Conservation (phyloP, 129 eudicot species). For the Logfia minima region DNA sequence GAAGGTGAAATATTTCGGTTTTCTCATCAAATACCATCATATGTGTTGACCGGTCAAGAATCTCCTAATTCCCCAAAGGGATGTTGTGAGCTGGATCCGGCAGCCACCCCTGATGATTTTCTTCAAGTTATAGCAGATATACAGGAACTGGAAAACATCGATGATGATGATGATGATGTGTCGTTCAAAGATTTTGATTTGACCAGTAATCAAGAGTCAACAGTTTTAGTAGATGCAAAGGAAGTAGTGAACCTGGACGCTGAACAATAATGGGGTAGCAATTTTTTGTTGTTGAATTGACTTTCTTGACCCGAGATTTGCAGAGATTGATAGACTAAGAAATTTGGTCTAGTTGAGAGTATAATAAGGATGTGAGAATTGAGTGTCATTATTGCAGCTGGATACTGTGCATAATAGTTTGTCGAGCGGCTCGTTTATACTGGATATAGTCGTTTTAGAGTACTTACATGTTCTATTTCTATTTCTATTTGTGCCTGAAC, state of each 20-base stretch:
- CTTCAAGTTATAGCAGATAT: slow-evolving; percentile 49
- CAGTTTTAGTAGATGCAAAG: slow-evolving; percentile 32
- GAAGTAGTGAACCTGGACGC: slow-evolving; percentile 22
- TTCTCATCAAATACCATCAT: slow-evolving; percentile 76
- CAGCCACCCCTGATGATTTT: slow-evolving; percentile 64
- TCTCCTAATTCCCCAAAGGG: slow-evolving; percentile 53
- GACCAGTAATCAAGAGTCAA: slow-evolving; percentile 2
- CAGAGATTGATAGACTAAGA: background rate
- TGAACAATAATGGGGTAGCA: background rate
- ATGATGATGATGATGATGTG: slow-evolving; percentile 24
- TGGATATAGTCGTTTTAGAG: slow-evolving; percentile 28
- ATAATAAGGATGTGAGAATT: slow-evolving; percentile 10
- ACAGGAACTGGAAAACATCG: slow-evolving; percentile 40
- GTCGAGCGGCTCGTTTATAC: slow-evolving; percentile 32
- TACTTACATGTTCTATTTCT: slow-evolving; percentile 19
- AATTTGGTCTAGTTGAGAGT: background rate
- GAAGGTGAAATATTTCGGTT: slow-evolving; percentile 67
- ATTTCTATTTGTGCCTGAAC: slow-evolving; percentile 16
- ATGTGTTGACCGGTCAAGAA: slow-evolving; percentile 57
- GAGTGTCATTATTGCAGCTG: slow-evolving; percentile 36
- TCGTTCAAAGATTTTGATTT: background rate
- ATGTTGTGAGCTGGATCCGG: slow-evolving; percentile 78
- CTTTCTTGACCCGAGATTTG: slow-evolving; percentile 2
- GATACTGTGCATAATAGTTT: slow-evolving; percentile 44
- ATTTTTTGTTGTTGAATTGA: background rate